Evolutionary conservation across 2,329 filamentous ascomycete genomes (phyloP).

Genomic region (Claviceps sorghi): DNA sequence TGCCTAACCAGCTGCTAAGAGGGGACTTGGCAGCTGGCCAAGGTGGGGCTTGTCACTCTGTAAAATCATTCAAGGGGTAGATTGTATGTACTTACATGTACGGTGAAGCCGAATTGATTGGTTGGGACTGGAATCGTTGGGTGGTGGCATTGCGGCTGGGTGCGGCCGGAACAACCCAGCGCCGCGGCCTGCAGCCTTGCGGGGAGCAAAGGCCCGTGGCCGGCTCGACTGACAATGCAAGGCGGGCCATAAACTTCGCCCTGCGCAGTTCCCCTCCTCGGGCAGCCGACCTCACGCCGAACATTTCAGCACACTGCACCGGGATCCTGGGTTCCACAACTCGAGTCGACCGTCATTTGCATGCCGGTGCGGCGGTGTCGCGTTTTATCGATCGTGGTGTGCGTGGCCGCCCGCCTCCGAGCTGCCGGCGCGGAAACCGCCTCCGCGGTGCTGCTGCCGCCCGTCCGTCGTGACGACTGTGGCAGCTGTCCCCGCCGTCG

Average conservation of each 20-base stretch:
- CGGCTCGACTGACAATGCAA: neutral
- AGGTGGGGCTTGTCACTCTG: too few relatives aligned
- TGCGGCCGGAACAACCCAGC: slow-evolving; percentile 4
- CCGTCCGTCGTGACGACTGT: neutral
- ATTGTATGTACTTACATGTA: neutral
- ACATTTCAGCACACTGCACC: slow-evolving; percentile 26
- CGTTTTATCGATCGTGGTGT: neutral
- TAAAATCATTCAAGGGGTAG: too few relatives aligned
- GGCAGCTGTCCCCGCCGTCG: neutral
- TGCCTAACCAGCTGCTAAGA: too few relatives aligned
- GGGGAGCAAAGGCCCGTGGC: neutral
- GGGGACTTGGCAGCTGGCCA: too few relatives aligned
- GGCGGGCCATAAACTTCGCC: slow-evolving; percentile 10
- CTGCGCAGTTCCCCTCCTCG: slow-evolving; percentile 21
- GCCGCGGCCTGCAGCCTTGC: neutral
- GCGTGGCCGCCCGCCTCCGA: neutral
- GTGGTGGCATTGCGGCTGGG: too few relatives aligned
- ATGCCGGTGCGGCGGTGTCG: neutral
- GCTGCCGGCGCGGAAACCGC: neutral
- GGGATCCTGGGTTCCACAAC: slow-evolving; percentile 1
- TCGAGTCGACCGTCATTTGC: neutral
- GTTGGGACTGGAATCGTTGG: neutral
- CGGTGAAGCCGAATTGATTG: neutral
- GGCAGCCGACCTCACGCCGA: slow-evolving; percentile 23
- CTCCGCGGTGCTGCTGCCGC: neutral